These are phyloP conservation scores for Ramaria rubella DNA, from an alignment of 768 basidiomycete species.

Conservation along the genomic window DNA sequence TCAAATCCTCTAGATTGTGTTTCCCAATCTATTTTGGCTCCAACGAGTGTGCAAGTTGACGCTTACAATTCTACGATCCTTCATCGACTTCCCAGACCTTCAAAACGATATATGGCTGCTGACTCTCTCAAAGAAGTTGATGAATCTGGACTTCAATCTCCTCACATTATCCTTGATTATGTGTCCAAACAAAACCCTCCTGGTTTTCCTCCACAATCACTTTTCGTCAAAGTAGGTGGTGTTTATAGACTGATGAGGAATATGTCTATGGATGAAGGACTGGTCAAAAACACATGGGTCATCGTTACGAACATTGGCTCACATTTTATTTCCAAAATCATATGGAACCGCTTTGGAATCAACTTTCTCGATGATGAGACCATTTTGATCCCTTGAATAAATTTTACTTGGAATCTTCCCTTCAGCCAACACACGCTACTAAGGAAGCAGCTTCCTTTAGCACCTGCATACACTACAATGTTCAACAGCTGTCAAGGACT, in stretches of 20 bases:
- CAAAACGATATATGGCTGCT: constrained; percentile 20
- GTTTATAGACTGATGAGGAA: too few relatives aligned
- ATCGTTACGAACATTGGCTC: constrained; percentile 25
- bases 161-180: constrained; percentile 19
- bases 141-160: constrained; percentile 13
- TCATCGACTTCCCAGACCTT: constrained; percentile 18
- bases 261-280: constrained; percentile 29
- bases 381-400: constrained; percentile 23
- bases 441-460: too few relatives aligned
- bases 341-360: constrained; percentile 16
- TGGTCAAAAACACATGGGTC: constrained; percentile 37
- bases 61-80: constrained; percentile 29
- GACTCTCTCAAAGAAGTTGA: constrained; percentile 22
- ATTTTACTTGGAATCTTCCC: constrained; percentile 18
- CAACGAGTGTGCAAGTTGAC: constrained; percentile 32
- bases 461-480: too few relatives aligned
- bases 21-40: constrained; percentile 36
- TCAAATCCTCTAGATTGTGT: constrained; percentile 22
- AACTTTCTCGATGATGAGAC: constrained; percentile 18
- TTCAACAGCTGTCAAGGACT: too few relatives aligned
- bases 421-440: too few relatives aligned
- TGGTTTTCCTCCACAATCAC: constrained; percentile 15
- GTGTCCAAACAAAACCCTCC: too few relatives aligned
- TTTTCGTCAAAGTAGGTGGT: constrained; percentile 29
- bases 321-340: constrained; percentile 18